These are phyloP conservation scores for Vitis rotundifolia DNA, from an alignment of 164 flowering plant species.

Conservation along the genomic window DNA sequence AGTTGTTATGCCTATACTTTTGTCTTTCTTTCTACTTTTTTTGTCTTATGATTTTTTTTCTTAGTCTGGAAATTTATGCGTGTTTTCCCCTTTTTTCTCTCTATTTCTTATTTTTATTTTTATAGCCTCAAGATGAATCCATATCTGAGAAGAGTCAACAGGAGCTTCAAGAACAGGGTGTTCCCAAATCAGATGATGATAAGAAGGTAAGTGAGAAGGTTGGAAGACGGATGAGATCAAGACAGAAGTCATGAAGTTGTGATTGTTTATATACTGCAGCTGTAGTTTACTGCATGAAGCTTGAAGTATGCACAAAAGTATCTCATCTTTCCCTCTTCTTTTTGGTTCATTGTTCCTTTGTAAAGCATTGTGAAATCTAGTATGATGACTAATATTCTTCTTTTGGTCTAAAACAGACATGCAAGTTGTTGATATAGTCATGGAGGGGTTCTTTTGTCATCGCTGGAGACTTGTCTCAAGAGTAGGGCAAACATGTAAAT, in stretches of 20 bases:
- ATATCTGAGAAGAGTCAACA: slow-evolving; percentile 2
- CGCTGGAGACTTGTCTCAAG: not conserved
- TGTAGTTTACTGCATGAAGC: not conserved
- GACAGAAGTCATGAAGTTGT: slow-evolving; percentile 8
- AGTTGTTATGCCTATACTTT: not conserved
- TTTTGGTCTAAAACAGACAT: not conserved
- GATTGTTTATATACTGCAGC: not conserved
- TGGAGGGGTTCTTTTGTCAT: not conserved
- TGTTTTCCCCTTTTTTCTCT: not conserved
- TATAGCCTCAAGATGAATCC: slow-evolving; percentile 5
- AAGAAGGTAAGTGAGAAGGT: not conserved
- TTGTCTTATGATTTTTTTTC: not conserved
- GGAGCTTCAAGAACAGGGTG: not conserved
- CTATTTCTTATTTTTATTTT: not conserved
- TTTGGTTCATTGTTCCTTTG: not conserved
- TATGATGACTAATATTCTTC: not conserved
- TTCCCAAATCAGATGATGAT: not conserved
- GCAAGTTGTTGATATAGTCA: not conserved
- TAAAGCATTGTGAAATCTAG: not conserved
- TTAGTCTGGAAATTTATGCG: not conserved
- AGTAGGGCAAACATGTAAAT: not conserved
- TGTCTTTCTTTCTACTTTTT: not conserved
- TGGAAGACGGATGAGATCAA: slow-evolving; percentile 3
- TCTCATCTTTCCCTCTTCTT: not conserved
- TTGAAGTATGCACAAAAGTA: not conserved